Evolutionary conservation across 257 asterid genomes (phyloP), one percentile per base, ranked within the genome.

Genomic region (Fraxinus cuspidata): DNA sequence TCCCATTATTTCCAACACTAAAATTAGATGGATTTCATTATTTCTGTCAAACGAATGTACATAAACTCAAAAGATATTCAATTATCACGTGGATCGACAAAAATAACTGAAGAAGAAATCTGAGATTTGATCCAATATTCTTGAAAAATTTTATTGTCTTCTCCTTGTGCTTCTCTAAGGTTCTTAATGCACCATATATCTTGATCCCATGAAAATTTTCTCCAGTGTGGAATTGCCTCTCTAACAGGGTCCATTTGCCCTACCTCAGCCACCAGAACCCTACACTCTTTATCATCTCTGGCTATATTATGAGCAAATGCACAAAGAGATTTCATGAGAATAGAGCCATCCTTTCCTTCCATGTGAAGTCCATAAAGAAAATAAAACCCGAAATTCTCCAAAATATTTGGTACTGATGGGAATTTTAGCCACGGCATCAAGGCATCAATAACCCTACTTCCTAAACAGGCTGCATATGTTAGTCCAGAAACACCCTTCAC

Each of bases 71-170:
- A 4, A 9, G 37, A 6, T 21, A 34, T 16, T 86, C 83, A 93
- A 34, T 91, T 82, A 71, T 93, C 98, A 31, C 98, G 88, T 4
- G 98, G 98, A 89, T 93, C 98, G 19, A 93, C 98, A 77, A 93
- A 91, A 77, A 88, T 89, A n/a, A 81, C 74, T 0, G 85, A 74
- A 72, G 88, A 75, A 78, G 87, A 80, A 23, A 31, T 76, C 4
- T 67, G 37, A 28, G 89, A 85, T 66, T 68, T 86, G 23, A 77
- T 60, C 97, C 96, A 93, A 64, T 73, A 21, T 28, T 83, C 86
- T 66, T 86, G 84, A 16, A n/a, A 25, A 47, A n/a, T 42, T 6
- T 82, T 77, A 25, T 80, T 29, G 25, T 40, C 76, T 42, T 58
- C 70, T 18, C 79, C 40, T 35, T 35, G 40, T 35, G 40, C 82